A percentile compares a stretch with the other conserved stretches of the same genome.
Evolutionary conservation across 2,329 filamentous ascomycete species (phyloP).

Genomic region (Penicillium freii): DNA sequence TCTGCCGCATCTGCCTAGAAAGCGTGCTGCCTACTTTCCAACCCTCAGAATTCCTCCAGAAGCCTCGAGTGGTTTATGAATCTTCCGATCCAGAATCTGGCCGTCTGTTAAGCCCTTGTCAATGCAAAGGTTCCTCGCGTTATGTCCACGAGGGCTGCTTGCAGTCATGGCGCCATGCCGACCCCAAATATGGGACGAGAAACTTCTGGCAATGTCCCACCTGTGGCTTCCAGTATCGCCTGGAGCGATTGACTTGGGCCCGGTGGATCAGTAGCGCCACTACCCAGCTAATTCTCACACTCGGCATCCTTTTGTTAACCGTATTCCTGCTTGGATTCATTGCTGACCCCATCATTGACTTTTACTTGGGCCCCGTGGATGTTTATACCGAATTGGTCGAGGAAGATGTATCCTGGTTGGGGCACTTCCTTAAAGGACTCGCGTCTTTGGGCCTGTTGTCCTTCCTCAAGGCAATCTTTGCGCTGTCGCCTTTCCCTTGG

Average conservation of each 20-base stretch:
- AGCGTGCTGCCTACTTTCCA: constrained; percentile 61
- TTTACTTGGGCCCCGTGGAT: constrained; percentile 77
- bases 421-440: constrained; percentile 86
- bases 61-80: constrained; percentile 64
- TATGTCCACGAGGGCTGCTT: constrained; percentile 94
- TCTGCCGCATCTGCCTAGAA: constrained; percentile 89
- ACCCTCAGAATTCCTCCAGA: constrained; percentile 56
- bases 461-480: constrained; percentile 74
- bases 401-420: constrained; percentile 64
- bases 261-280: constrained; percentile 65
- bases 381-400: constrained; percentile 50
- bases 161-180: constrained; percentile 73
- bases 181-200: constrained; percentile 61
- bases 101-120: constrained; percentile 82
- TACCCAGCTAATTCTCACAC: constrained; percentile 68
- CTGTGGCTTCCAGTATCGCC: constrained; percentile 77
- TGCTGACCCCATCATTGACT: constrained; percentile 85
- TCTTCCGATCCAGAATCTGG: constrained; percentile 72
- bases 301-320: constrained; percentile 66
- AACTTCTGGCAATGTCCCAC: constrained; percentile 88
- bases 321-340: constrained; percentile 86
- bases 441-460: constrained; percentile 86
- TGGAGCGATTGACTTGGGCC: constrained; percentile 74
- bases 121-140: constrained; percentile 87
- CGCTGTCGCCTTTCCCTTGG: constrained; percentile 71